Evolutionary conservation across 495 filamentous ascomycete genomes (phyloP), one percentile per base, ranked within the genome.

Genomic region (Gamarada debralockiae): DNA sequence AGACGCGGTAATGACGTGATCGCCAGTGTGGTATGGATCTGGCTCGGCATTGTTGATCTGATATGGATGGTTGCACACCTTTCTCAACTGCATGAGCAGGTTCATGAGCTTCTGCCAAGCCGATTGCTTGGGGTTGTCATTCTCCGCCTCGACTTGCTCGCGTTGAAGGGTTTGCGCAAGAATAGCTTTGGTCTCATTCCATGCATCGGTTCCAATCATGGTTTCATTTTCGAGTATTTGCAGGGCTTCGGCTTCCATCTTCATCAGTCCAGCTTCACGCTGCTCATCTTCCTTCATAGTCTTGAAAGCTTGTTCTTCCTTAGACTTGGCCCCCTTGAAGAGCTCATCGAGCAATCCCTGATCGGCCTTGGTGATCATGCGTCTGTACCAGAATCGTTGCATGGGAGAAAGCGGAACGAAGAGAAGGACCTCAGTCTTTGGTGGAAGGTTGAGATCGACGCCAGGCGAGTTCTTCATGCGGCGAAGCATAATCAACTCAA

Each of bases 51-150:
- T 61, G 0, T 73, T 70, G 0, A 84, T 59, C 0, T 82, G 63
- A 45, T 84, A 84, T 0, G 83, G 82, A 59, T 87, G 83, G 25
- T 75, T 78, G 52, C 82, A 87, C 56, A 77, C 77, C 59, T 85
- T 85, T 31, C 82, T 67, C 3, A 86, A 63, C 52, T 86, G 82
- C 76, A 85, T 81, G 4, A 87, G 61, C 0, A 83, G 67, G 49
- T 85, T 86, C 76, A 81, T 78, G 15, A 84, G 60, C 58, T 75
- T 79, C 25, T 69, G 67, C 78, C 79, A 83, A 6, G 68, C 69
- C 5, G 60, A 57, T 18, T 63, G 70, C 40, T 60, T 67, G 2
- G 38, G 56, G 9, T 64, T 60, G 18, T 68, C 63, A 17, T 68
- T 61, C 40, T 76, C 69, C 13, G 71, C 65, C 75, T 48, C 34